Base-by-base conservation (phyloP, 768 basidiomycete species). In the Pleurotus djamor region DNA sequence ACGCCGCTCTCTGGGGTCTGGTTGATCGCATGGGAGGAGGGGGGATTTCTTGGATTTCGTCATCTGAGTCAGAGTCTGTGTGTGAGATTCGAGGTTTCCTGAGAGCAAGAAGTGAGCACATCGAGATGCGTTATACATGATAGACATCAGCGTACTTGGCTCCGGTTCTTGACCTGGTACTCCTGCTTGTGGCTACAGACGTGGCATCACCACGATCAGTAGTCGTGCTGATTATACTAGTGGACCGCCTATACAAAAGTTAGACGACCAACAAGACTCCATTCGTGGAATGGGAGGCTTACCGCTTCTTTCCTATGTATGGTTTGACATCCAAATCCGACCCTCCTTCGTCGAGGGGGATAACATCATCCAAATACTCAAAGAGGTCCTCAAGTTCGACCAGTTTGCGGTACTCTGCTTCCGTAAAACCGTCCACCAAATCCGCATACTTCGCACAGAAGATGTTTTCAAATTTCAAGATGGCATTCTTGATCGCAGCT, bases 391-490 rank as follows among this genome's bases (percentile, higher is more conserved):
- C 79, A 32, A 91, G 79, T 33, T 83, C 75, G 55, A 86, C 82
- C 3, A 92, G 75, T 57, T 87, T 77, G 60, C 87, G 75, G 60
- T 83, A 86, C 45, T 92, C 88, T 41, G 83, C 87, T 66, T 91
- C 89, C 60, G 79, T 84, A 69, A 92, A 88, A 60, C 80, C 81
- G 60, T 86, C 85, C 10, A 94, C 74, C 64, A 89, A 85, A 57
- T 83, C 79, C 38, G 85, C 83, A 62, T 87, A 94, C 65, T 85
- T 87, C 77, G 92, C 94, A 51, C 74, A 71, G 45, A 97, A 75
- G 4, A 75, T 60, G 0, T 78, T 69, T 35, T 91, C 86, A 67
- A 96, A 95, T 61, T 86, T 87, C 21, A 71, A 74, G 52, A 96
- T 77, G 0, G 92, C 87, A 60, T 88, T 94, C 45, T 82, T 84